A percentile compares a stretch with the other conserved stretches of the same genome.
Evolutionary conservation across 2,329 filamentous ascomycete species (phyloP).

Genomic region (Talaromyces sp.): DNA sequence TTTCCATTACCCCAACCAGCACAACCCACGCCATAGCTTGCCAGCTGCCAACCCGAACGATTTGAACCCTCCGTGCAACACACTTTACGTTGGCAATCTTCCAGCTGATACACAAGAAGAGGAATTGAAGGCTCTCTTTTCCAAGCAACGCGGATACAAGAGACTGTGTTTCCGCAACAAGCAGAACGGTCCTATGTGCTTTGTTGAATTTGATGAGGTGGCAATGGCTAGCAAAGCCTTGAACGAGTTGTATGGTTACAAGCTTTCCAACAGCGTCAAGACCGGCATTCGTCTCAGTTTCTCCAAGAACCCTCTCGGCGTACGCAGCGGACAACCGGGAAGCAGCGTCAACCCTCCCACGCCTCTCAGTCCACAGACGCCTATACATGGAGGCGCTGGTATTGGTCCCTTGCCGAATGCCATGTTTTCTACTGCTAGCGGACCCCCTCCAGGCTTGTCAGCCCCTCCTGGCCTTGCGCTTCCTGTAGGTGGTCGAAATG

Average conservation of each 20-base stretch:
- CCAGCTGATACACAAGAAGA: slow-evolving; percentile 91
- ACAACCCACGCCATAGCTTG: slow-evolving; percentile 62
- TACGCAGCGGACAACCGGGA: slow-evolving; percentile 70
- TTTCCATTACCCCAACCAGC: slow-evolving; percentile 58
- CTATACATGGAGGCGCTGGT: slow-evolving; percentile 58
- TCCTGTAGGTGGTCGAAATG: slow-evolving; percentile 34
- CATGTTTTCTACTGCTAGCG: slow-evolving; percentile 65
- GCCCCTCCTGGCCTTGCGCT: slow-evolving; percentile 67
- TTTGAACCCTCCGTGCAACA: slow-evolving; percentile 96
- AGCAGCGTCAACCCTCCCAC: slow-evolving; percentile 52
- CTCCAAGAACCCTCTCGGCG: slow-evolving; percentile 93
- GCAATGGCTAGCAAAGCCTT: slow-evolving; percentile 88
- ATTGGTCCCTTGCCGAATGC: slow-evolving; percentile 54
- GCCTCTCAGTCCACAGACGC: slow-evolving; percentile 49
- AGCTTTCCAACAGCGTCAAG: slow-evolving; percentile 86
- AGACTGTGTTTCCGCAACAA: slow-evolving; percentile 92
- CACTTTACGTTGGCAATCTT: slow-evolving; percentile 94
- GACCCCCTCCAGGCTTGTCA: slow-evolving; percentile 77
- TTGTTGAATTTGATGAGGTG: slow-evolving; percentile 95
- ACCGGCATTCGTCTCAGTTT: slow-evolving; percentile 94
- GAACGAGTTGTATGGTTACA: slow-evolving; percentile 81
- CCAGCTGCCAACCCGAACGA: slow-evolving; percentile 91
- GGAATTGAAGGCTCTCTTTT: slow-evolving; percentile 90
- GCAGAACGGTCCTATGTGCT: slow-evolving; percentile 95
- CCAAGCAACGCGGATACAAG: slow-evolving; percentile 91